Percentiles rank a stretch among this genome's conserved stretches.
phyloP scores from a whole-genome alignment of 805 yeast species.

The Candida dajiaensis region DNA sequence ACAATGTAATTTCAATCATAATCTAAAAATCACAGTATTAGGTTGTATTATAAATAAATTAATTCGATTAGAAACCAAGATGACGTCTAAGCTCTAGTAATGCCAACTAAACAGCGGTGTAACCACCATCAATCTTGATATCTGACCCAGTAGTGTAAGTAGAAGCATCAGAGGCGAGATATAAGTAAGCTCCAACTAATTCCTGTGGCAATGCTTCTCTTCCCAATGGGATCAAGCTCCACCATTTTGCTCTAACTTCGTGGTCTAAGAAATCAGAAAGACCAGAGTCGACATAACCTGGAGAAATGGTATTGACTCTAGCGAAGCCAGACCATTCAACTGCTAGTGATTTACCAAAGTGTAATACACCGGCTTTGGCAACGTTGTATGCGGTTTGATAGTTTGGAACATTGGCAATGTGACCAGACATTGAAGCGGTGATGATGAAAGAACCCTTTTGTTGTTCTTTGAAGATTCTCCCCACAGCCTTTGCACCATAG shows the following conservation, averaged over 20 bases:
- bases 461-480: constrained; percentile 64
- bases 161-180: constrained; percentile 76
- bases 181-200: constrained; percentile 73
- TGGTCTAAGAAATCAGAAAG: constrained; percentile 44
- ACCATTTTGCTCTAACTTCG: constrained; percentile 44
- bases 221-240: constrained; percentile 55
- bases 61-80: neutral
- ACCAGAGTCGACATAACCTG: constrained; percentile 81
- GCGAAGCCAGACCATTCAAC: constrained; percentile 81
- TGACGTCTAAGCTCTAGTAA: neutral
- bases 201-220: constrained; percentile 72
- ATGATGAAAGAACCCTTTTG: constrained; percentile 73
- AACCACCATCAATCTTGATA: constrained; percentile 75
- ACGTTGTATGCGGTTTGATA: constrained; percentile 75
- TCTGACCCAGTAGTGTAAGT: constrained; percentile 78
- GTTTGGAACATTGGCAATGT: constrained; percentile 82
- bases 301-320: constrained; percentile 76
- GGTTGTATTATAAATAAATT: neutral
- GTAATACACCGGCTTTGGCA: constrained; percentile 20
- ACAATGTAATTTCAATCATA: too few relatives aligned
- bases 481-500: constrained; percentile 71
- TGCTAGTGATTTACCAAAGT: constrained; percentile 32
- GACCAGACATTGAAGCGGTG: constrained; percentile 89
- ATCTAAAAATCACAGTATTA: too few relatives aligned
- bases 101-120: constrained; percentile 25